phyloP scores from a whole-genome alignment of 2,329 filamentous ascomycete species.

The Acarospora socialis region DNA sequence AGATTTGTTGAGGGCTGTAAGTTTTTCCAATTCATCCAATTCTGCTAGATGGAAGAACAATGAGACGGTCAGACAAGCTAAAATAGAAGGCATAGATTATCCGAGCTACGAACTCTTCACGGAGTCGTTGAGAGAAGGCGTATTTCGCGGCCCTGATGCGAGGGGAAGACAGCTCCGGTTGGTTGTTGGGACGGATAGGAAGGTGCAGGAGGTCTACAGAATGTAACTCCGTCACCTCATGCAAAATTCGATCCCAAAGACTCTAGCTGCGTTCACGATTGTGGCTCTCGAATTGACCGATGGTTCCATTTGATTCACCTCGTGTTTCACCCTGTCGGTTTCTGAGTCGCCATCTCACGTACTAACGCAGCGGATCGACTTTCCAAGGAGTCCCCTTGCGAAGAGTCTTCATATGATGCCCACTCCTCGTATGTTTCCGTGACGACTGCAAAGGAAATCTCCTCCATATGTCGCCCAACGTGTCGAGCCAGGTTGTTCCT shows the following conservation, averaged over 20 bases:
- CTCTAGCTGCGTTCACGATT: too few relatives aligned
- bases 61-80: neutral
- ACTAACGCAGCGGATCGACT: too few relatives aligned
- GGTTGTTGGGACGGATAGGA: constrained; percentile 46
- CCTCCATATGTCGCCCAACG: constrained; percentile 13
- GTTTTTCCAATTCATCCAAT: constrained; percentile 16
- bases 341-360: too few relatives aligned
- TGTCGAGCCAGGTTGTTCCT: constrained; percentile 3
- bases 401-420: constrained; percentile 17
- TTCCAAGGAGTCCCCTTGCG: too few relatives aligned
- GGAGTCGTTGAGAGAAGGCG: constrained; percentile 42
- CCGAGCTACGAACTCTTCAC: constrained; percentile 59
- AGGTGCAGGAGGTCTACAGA: constrained; percentile 41
- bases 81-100: constrained; percentile 41
- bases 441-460: constrained; percentile 10
- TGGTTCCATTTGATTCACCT: too few relatives aligned
- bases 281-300: too few relatives aligned
- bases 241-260: too few relatives aligned
- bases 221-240: too few relatives aligned
- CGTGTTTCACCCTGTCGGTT: too few relatives aligned
- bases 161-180: constrained; percentile 45
- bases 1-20: constrained; percentile 56
- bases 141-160: constrained; percentile 33
- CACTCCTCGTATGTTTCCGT: constrained; percentile 10
- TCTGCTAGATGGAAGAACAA: neutral